Base-by-base conservation (phyloP, 192 early-diverging fungal genomes). In the Linnemannia zychae region DNA sequence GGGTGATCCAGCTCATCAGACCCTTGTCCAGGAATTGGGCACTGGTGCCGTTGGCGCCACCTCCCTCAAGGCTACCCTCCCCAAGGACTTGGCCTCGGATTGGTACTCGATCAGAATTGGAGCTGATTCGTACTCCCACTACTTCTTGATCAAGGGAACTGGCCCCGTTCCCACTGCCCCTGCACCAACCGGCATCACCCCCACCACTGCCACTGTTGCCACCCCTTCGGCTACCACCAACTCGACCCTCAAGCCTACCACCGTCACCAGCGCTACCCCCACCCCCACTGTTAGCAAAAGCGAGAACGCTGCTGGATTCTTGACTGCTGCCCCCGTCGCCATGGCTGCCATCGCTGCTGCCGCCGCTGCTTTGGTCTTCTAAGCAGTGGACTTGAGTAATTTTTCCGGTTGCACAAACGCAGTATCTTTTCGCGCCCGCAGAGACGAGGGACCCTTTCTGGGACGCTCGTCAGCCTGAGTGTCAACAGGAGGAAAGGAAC, bases 71-170 rank as follows among this genome's bases (percentile, higher is more conserved):
- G 66, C 74, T 40, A 18, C 52, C 46, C 48, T 83, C 71, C 71
- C 75, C 18, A 20, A 71, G 20, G 57, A 72, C 28, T 53, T 82
- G 74, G 4, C 37, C 34, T 76, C 81, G 33, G 76, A 77, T 44
- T 83, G 63, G 60, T 83, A 83, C 81, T 83, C 81, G 15, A 38
- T 83, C 81, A 71, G 76, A 20, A 74, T 83, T 17, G 81, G 81
- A 3, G 52, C 52, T 16, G 81, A 83, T 34, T 52, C 76, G 38
- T 81, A 72, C 57, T 81, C 80, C 15, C 72, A 74, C 50, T 73
- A 72, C 75, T 82, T 82, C 70, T 18, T 44, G 34, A 73, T 82
- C 63, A 76, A 73, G 70, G 57, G 67, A 28, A 46, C 65, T 37
- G 80, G 79, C 22, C 63, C 67, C 31, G 11, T 63, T 57, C 80